Base-by-base conservation (phyloP, 495 filamentous ascomycete genomes). In the Trichocladium antarcticum region DNA sequence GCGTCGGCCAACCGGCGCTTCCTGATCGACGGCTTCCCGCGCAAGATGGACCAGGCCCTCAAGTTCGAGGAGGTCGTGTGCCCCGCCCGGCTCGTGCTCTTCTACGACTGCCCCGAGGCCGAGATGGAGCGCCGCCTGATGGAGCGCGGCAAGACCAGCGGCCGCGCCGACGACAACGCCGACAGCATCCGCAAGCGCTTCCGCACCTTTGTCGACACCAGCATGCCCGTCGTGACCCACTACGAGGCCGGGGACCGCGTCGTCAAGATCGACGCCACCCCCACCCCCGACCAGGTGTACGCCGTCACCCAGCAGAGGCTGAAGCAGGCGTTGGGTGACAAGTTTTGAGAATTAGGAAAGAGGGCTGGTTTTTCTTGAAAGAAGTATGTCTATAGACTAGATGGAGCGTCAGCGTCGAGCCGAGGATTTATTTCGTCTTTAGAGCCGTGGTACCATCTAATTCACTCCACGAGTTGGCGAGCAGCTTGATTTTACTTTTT, bases 181-280 rank as follows among this genome's bases (percentile, higher is more conserved):
- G 92, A 95, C 71, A 87, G 81, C 57, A 97, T 96, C 66, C 84
- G 81, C 68, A 98, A 98, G 80, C 76, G 92, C 32, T 98, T 98
- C 72, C 77, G 81, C 50, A 89, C 83, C 4, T 98, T 97, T 60
- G 72, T 92, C 22, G 87, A 96, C 66, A 95, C 88, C 3, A 93
- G 85, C 63, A 95, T 97, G 88, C 92, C 92, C 35, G 92, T 96
- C 31, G 89, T 98, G 40, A 75, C 92, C 53, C 78, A 83, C 57
- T 97, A 84, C 67, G 82, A 83, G 68, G 71, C 68, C 51, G 68
- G 89, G 67, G 78, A 74, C 37, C 84, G 83, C 66, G 89, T 97
- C 19, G 80, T 92, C 51, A 80, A 78, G 65, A 74, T 96, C 12
- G 68, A 77, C 50, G 86, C 88, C 20, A 80, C 77, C 24, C 74